phyloP scores from a whole-genome alignment of 2,329 filamentous ascomycete species.

The Penicillium digitatum region DNA sequence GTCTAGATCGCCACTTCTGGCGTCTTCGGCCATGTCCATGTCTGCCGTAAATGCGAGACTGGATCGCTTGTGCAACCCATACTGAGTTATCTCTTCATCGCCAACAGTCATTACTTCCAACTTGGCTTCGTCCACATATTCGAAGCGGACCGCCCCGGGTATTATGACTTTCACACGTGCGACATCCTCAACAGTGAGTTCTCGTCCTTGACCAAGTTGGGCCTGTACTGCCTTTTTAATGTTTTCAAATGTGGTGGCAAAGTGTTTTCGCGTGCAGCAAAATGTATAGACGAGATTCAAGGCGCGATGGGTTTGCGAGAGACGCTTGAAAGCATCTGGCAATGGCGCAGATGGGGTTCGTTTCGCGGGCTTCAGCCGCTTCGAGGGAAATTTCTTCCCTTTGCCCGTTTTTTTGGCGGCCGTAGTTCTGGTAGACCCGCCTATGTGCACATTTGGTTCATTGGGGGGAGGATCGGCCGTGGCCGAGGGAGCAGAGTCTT shows the following conservation, averaged over 20 bases:
- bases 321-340: slow-evolving; percentile 68
- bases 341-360: slow-evolving; percentile 53
- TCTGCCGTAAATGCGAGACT: slow-evolving; percentile 26
- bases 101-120: slow-evolving; percentile 72
- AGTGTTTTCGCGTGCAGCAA: slow-evolving; percentile 85
- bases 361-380: slow-evolving; percentile 16
- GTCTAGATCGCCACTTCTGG: slow-evolving; percentile 34
- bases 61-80: slow-evolving; percentile 53
- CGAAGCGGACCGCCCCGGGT: slow-evolving; percentile 74
- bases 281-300: slow-evolving; percentile 94
- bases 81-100: slow-evolving; percentile 56
- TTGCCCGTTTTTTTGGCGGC: slow-evolving; percentile 4
- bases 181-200: slow-evolving; percentile 71
- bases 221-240: slow-evolving; percentile 79
- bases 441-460: not conserved
- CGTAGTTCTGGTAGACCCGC: not conserved
- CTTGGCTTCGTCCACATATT: slow-evolving; percentile 79
- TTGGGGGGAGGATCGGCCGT: not conserved
- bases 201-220: slow-evolving; percentile 61
- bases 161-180: slow-evolving; percentile 74
- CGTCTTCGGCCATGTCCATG: slow-evolving; percentile 22
- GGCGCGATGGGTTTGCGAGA: slow-evolving; percentile 75
- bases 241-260: slow-evolving; percentile 86
- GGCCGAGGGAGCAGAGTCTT: not conserved
- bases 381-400: slow-evolving; percentile 8